Evolutionary conservation across 495 filamentous ascomycete genomes (phyloP).

Genomic region (Polyplosphaeria fusca): DNA sequence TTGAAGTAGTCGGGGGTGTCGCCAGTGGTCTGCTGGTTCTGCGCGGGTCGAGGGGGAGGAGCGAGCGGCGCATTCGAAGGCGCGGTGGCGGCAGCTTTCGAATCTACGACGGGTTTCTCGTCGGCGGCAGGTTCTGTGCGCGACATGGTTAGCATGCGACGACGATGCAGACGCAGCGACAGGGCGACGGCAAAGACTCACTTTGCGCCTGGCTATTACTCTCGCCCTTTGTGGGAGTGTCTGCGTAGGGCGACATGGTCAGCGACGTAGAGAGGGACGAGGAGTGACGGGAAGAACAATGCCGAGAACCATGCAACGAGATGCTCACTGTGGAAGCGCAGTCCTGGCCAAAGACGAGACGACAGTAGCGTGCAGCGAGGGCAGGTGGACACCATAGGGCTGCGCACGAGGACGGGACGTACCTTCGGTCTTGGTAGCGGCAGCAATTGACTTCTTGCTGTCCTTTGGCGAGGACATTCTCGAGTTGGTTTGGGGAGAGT

Average conservation of each 20-base stretch:
- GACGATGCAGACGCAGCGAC: background rate
- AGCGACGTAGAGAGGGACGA: constrained; percentile 3
- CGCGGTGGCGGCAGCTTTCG: constrained; percentile 2
- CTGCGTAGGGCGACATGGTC: constrained; percentile 10
- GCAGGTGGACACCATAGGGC: too few relatives aligned
- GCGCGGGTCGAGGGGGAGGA: constrained; percentile 23
- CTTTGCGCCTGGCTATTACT: constrained; percentile 5
- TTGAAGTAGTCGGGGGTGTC: constrained; percentile 33
- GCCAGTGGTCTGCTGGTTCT: background rate
- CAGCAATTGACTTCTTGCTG: constrained; percentile 28
- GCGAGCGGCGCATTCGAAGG: constrained; percentile 14
- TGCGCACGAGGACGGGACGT: constrained; percentile 19
- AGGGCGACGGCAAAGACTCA: constrained; percentile 2
- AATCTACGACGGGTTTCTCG: background rate
- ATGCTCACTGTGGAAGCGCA: background rate
- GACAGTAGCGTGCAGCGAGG: background rate
- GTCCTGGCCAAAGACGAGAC: background rate
- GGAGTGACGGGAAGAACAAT: too few relatives aligned
- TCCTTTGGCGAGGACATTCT: constrained; percentile 41
- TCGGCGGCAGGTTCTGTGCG: background rate
- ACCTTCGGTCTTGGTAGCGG: constrained; percentile 35
- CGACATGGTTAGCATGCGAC: background rate
- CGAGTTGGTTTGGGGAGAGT: constrained; percentile 36
- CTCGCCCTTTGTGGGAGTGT: constrained; percentile 11
- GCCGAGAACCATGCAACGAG: background rate